Evolutionary conservation across 2,329 filamentous ascomycete genomes (phyloP), one percentile per base, ranked within the genome.

Genomic region (Neodidymelliopsis sp.): DNA sequence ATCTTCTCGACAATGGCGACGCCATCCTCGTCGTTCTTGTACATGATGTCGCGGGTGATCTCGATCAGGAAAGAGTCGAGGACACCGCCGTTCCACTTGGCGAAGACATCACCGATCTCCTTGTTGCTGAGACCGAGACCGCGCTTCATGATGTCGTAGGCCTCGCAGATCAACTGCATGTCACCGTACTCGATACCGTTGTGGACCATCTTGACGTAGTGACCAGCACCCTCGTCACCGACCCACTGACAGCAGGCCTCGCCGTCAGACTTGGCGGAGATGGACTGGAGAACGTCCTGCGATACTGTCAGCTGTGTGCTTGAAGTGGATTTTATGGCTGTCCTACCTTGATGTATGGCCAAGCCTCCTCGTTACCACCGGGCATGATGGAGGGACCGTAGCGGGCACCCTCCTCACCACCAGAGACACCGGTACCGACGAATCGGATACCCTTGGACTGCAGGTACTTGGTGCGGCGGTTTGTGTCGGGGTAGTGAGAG

Each of bases 161-260:
- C 94, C 87, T 99, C 94, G 79, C 89, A 95, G 76, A 99, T 99
- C 72, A 99, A 85, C 84, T 99, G 94, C 94, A 99, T 99, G 82
- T 99, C 94, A 86, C 94, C 94, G 77, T 99, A 99, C 82, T 99
- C 94, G 70, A 99, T 99, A 85, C 94, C 94, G 81, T 99, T 99
- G 88, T 99, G 94, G 59, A 99, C 94, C 94, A 99, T 99, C 90
- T 99, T 99, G 83, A 99, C 93, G 84, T 97, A 99, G 87, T 99
- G 94, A 69, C 94, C 94, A 80, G 94, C 90, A 86, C 94, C 94
- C 79, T 97, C 91, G 80, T 97, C 94, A 81, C 94, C 94, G 70
- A 99, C 94, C 94, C 94, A 99, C 80, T 99, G 94, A 75, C 94
- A 99, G 87, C 94, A 99, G 62, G 94, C 81, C 84, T 99, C 94